Conservation (phyloP, 2,329 filamentous ascomycete species). For the Neopestalotiopsis sp. region DNA sequence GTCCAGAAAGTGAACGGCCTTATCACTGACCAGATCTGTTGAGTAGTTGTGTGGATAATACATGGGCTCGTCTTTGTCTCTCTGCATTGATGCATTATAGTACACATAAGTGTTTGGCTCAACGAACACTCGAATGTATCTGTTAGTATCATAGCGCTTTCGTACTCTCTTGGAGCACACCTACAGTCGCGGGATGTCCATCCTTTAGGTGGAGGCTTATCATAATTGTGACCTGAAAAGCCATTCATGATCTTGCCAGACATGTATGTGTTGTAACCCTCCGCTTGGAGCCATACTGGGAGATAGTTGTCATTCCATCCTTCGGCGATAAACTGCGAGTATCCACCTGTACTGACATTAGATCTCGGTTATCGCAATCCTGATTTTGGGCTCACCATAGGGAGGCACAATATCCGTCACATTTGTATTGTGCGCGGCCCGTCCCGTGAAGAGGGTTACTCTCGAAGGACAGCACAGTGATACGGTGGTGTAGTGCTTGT, state of each 20-base stretch:
- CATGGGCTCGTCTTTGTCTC: constrained; percentile 55
- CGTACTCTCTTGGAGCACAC: background rate
- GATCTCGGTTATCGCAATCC: constrained; percentile 42
- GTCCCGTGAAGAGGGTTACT: constrained; percentile 63
- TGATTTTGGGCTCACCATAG: constrained; percentile 48
- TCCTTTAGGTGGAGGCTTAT: constrained; percentile 51
- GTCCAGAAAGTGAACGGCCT: constrained; percentile 65
- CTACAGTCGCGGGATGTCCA: constrained; percentile 31
- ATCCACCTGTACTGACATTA: constrained; percentile 45
- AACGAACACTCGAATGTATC: constrained; percentile 57
- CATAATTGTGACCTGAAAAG: constrained; percentile 46
- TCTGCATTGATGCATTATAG: constrained; percentile 67
- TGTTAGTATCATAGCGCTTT: too few species aligned
- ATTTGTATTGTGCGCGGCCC: constrained; percentile 67
- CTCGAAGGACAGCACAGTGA: constrained; percentile 63
- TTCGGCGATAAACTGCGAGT: constrained; percentile 57
- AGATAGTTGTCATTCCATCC: constrained; percentile 62
- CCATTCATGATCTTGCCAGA: constrained; percentile 63
- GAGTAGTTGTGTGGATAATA: constrained; percentile 43
- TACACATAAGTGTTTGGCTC: constrained; percentile 74
- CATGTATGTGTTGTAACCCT: constrained; percentile 64
- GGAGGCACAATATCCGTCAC: constrained; percentile 59
- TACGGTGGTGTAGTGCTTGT: constrained; percentile 63
- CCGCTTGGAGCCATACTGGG: constrained; percentile 61
- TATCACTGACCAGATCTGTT: constrained; percentile 64